A percentile compares a stretch with the other conserved stretches of the same genome.
These are phyloP conservation scores for Parmelia sp. DNA, from an alignment of 495 filamentous ascomycete species.

Conservation along the genomic window DNA sequence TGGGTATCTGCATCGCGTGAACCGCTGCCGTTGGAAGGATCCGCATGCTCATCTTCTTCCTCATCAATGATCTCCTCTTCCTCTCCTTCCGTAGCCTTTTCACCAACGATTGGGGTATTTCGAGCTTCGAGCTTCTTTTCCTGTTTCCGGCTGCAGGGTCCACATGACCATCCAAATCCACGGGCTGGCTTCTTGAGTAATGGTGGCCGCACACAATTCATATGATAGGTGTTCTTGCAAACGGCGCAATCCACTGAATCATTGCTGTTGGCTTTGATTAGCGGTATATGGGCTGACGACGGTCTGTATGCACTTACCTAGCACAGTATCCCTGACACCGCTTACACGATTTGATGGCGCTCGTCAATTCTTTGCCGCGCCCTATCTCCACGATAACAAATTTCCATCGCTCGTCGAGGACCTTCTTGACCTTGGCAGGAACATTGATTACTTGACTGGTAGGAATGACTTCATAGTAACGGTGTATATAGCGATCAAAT, in stretches of 20 bases:
- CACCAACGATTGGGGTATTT: conserved; percentile 63
- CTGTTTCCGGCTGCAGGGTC: conserved; percentile 86
- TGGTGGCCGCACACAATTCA: conserved; percentile 92
- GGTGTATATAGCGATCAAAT: conserved; percentile 96
- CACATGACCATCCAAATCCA: conserved; percentile 97
- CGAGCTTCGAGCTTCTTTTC: conserved; percentile 88
- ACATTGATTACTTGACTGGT: conserved; percentile 93
- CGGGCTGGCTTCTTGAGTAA: conserved; percentile 93
- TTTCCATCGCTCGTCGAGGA: conserved; percentile 91
- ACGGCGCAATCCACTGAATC: conserved; percentile 97
- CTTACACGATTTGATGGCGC: conserved; percentile 94
- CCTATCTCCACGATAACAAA: conserved; percentile 89
- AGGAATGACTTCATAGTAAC: conserved; percentile 94
- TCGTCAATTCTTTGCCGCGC: conserved; percentile 89
- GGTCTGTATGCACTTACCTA: conserved; percentile 50
- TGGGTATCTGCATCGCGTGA: conserved; percentile 48
- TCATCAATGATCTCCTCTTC: conserved; percentile 74
- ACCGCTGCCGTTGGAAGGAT: conserved; percentile 52
- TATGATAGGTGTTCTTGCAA: conserved; percentile 92
- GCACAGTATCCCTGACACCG: conserved; percentile 84
- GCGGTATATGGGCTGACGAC: conserved; percentile 2
- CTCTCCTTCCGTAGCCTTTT: conserved; percentile 55
- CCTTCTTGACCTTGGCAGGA: conserved; percentile 84
- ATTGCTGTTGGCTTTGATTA: conserved; percentile 45
- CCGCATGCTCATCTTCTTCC: conserved; percentile 61